Evolutionary conservation across 495 filamentous ascomycete species (phyloP).

Genomic region (Aspergillus sclerotioniger): DNA sequence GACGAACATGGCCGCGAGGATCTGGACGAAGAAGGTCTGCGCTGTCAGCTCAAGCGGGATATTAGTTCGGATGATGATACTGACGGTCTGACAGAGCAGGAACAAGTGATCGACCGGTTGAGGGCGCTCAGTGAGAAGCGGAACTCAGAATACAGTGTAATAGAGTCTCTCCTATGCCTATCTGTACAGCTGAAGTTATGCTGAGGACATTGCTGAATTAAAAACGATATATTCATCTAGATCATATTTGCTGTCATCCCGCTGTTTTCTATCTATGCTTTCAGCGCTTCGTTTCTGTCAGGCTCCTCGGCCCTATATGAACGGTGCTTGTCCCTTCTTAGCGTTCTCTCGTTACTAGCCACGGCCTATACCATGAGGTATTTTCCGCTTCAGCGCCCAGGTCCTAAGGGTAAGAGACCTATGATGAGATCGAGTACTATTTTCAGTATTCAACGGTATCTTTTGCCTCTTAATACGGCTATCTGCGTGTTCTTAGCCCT

Average conservation of each 20-base stretch:
- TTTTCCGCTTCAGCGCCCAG: slow-evolving; percentile 29
- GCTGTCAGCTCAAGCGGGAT: neutral
- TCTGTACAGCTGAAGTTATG: neutral
- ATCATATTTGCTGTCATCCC: slow-evolving; percentile 58
- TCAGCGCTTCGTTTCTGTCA: slow-evolving; percentile 49
- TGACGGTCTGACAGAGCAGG: slow-evolving; percentile 58
- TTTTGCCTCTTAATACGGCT: slow-evolving; percentile 26
- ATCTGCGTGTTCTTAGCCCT: slow-evolving; percentile 29
- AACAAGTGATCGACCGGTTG: slow-evolving; percentile 61
- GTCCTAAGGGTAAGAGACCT: slow-evolving; percentile 33
- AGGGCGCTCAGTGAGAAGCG: slow-evolving; percentile 53
- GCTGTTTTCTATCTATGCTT: slow-evolving; percentile 47
- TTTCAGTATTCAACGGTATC: slow-evolving; percentile 9
- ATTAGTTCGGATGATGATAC: neutral
- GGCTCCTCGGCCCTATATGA: slow-evolving; percentile 18
- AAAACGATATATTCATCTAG: slow-evolving; percentile 23
- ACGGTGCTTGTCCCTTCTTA: slow-evolving; percentile 50
- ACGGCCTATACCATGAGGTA: slow-evolving; percentile 54
- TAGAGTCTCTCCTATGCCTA: slow-evolving; percentile 1
- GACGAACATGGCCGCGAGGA: slow-evolving; percentile 47
- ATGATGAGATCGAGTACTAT: slow-evolving; percentile 13
- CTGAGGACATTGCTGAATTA: slow-evolving; percentile 8
- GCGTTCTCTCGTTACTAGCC: slow-evolving; percentile 56
- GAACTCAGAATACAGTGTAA: slow-evolving; percentile 60
- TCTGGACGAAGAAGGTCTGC: slow-evolving; percentile 62